Conservation (phyloP, 176 grass and related monocot genomes). For the Oryza meridionalis region DNA sequence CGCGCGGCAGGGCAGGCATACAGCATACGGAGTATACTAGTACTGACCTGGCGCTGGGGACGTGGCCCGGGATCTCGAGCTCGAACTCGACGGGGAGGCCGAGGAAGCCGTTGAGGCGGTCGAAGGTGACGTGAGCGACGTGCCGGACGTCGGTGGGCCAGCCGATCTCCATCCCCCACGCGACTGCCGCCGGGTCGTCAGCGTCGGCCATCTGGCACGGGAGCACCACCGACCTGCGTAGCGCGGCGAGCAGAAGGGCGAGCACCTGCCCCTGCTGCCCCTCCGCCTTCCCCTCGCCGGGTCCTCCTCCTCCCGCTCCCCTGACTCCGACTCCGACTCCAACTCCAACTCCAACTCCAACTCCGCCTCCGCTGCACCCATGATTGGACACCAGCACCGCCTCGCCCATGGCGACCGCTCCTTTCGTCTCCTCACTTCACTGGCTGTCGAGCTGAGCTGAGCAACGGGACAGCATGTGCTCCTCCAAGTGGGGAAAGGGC, state of each 20-base stretch:
- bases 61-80: conserved; percentile 76
- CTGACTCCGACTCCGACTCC: neutral
- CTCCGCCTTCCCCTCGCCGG: conserved; percentile 40
- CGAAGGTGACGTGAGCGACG: conserved; percentile 96
- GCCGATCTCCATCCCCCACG: conserved; percentile 73
- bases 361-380: conserved; percentile 30
- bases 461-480: neutral
- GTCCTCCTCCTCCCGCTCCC: neutral
- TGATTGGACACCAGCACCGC: conserved; percentile 43
- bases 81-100: conserved; percentile 93
- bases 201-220: conserved; percentile 59
- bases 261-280: conserved; percentile 54
- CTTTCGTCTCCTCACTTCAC: conserved; percentile 5
- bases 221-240: conserved; percentile 66
- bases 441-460: neutral
- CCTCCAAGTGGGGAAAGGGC: conserved; percentile 37
- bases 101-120: conserved; percentile 90
- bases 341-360: too few species aligned
- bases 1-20: too few species aligned
- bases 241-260: conserved; percentile 58
- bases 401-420: conserved; percentile 34
- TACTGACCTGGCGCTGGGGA: conserved; percentile 73
- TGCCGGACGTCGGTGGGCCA: conserved; percentile 93
- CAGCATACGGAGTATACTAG: too few species aligned
- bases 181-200: conserved; percentile 16